These are phyloP conservation scores for Daldinia concentrica DNA, from an alignment of 495 filamentous ascomycete species.

Conservation along the genomic window DNA sequence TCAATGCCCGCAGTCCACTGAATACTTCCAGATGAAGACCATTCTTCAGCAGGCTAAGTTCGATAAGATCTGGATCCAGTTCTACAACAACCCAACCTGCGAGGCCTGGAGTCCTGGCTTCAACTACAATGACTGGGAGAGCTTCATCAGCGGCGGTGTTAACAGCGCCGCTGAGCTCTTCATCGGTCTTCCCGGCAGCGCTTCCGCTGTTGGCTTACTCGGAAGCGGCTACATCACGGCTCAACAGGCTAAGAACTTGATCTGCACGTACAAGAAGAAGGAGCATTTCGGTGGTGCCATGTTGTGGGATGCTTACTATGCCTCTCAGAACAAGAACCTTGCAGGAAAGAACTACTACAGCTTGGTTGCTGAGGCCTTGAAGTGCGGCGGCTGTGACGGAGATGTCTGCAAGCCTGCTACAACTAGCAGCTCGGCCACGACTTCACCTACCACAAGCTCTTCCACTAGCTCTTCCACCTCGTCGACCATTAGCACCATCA, in stretches of 20 bases:
- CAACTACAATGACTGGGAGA: slow-evolving; percentile 72
- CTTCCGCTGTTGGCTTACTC: slow-evolving; percentile 35
- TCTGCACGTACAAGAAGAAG: slow-evolving; percentile 48
- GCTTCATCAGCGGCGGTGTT: slow-evolving; percentile 60
- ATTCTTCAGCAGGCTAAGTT: slow-evolving; percentile 64
- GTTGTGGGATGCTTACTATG: slow-evolving; percentile 53
- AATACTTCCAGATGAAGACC: slow-evolving; percentile 61
- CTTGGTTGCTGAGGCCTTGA: slow-evolving; percentile 34
- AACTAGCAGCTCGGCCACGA: slow-evolving; percentile 3
- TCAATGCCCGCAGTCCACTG: slow-evolving; percentile 66
- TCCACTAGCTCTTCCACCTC: neutral
- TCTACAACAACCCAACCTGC: slow-evolving; percentile 75
- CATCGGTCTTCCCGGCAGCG: slow-evolving; percentile 70
- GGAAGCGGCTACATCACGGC: slow-evolving; percentile 49
- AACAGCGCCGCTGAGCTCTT: slow-evolving; percentile 70
- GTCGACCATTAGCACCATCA: slow-evolving; percentile 1
- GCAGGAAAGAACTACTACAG: slow-evolving; percentile 46
- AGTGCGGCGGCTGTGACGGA: slow-evolving; percentile 34
- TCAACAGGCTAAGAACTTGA: slow-evolving; percentile 27
- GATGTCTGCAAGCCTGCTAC: slow-evolving; percentile 28
- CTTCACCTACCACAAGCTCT: neutral
- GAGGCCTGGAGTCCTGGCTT: slow-evolving; percentile 59
- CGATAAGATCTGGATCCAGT: slow-evolving; percentile 75
- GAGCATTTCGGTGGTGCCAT: slow-evolving; percentile 54
- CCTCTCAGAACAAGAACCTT: slow-evolving; percentile 34